Percentiles rank a stretch among this genome's conserved stretches.
Conservation (phyloP, 2,329 filamentous ascomycete species). For the Calonectria hawksworthii region DNA sequence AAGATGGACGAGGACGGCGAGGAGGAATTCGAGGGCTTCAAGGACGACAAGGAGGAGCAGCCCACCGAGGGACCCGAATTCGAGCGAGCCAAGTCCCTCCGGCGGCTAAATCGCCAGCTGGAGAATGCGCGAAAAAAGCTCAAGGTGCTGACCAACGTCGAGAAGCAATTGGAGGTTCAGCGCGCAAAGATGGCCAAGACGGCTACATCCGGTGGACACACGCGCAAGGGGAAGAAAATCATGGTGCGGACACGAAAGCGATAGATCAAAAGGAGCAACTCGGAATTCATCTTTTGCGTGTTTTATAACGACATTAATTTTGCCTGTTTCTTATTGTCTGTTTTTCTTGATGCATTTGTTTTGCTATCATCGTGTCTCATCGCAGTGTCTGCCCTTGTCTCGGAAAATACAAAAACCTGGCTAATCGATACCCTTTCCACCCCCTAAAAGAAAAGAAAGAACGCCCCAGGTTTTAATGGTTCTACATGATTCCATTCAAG, state of each 20-base stretch:
- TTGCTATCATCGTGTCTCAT: conserved; percentile 38
- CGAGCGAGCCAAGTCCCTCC: conserved; percentile 58
- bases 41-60: conserved; percentile 32
- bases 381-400: conserved; percentile 30
- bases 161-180: conserved; percentile 70
- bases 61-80: conserved; percentile 50
- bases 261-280: conserved; percentile 47
- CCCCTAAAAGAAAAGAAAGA: no score
- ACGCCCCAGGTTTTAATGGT: conserved; percentile 45
- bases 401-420: conserved; percentile 31
- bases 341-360: conserved; percentile 30
- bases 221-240: conserved; percentile 72
- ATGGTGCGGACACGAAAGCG: conserved; percentile 75
- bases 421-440: conserved; percentile 44
- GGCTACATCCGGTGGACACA: conserved; percentile 70
- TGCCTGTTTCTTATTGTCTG: conserved; percentile 15
- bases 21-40: conserved; percentile 42
- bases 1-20: conserved; percentile 50
- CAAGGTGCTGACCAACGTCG: conserved; percentile 66
- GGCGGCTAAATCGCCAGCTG: conserved; percentile 64
- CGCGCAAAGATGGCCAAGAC: conserved; percentile 76
- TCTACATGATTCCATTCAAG: conserved; percentile 43
- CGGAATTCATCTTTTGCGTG: conserved; percentile 14
- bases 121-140: conserved; percentile 67
- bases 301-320: conserved; percentile 28